These are phyloP conservation scores for Xylaria sp. DNA, from an alignment of 2,329 filamentous ascomycete genomes.

Conservation along the genomic window DNA sequence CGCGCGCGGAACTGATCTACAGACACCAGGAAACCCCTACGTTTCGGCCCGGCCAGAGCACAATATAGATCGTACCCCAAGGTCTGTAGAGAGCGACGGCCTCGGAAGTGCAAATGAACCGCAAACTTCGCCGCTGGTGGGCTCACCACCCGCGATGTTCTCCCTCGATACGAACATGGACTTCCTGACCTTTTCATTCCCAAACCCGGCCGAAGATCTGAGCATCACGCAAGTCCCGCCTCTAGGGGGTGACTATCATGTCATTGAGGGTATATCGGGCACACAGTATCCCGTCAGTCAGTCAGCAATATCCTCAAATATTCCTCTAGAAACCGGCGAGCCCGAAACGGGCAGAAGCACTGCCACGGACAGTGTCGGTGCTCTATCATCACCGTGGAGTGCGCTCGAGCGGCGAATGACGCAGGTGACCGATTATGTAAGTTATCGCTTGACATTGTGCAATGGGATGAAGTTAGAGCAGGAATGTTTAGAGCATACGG, in stretches of 20 bases:
- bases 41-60: background rate
- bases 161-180: conserved; percentile 23
- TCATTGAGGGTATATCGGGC: background rate
- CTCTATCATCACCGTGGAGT: conserved; percentile 9
- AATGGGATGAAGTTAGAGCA: conserved; percentile 4
- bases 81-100: conserved; percentile 1
- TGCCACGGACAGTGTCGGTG: background rate
- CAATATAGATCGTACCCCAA: background rate
- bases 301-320: background rate
- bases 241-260: background rate
- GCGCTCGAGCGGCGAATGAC: conserved; percentile 15
- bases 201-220: conserved; percentile 3
- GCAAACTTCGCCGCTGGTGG: conserved; percentile 8
- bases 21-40: background rate
- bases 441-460: background rate
- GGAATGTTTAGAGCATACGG: background rate
- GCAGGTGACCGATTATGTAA: background rate
- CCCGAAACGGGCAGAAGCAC: background rate
- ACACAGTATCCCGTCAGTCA: background rate
- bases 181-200: conserved; percentile 17
- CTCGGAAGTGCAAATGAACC: conserved; percentile 9
- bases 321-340: background rate
- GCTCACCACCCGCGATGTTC: conserved; percentile 13
- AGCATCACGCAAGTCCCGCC: background rate
- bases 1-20: conserved; percentile 3